phyloP scores from a whole-genome alignment of 2,329 filamentous ascomycete genomes.

The Neonectria faginata region DNA sequence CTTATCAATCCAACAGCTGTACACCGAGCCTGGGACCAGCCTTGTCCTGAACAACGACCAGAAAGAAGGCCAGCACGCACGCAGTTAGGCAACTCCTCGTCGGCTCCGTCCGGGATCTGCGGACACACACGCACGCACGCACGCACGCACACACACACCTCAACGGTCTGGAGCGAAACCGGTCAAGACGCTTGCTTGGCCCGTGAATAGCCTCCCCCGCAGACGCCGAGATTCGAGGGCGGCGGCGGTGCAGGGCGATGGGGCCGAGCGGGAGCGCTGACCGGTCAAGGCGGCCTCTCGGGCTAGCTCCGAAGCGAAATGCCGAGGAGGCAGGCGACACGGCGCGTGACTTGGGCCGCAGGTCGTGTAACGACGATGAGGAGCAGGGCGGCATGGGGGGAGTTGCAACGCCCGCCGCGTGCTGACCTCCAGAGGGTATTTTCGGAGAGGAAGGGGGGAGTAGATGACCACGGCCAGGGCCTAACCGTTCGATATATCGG shows the following conservation, averaged over 20 bases:
- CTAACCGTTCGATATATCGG: conserved; percentile 38
- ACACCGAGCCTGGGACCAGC: neutral
- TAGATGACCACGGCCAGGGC: conserved; percentile 8
- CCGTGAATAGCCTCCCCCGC: conserved; percentile 20
- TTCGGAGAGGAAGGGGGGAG: conserved; percentile 11
- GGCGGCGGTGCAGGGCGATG: conserved; percentile 4
- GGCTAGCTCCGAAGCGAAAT: conserved; percentile 8
- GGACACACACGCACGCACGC: neutral
- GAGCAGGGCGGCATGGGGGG: conserved; percentile 12
- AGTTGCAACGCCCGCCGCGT: conserved; percentile 11
- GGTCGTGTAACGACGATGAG: conserved; percentile 36
- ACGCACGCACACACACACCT: neutral
- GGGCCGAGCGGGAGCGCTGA: conserved; percentile 8
- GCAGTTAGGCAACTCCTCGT: neutral
- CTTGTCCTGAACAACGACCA: conserved; percentile 1
- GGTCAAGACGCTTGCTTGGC: conserved; percentile 2
- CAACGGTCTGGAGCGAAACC: conserved; percentile 1
- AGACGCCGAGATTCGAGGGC: neutral
- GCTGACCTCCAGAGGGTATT: conserved; percentile 5
- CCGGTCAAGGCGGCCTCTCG: conserved; percentile 17
- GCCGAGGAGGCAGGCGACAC: conserved; percentile 15
- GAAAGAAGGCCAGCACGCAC: neutral
- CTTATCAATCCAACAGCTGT: conserved; percentile 3
- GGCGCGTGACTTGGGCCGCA: conserved; percentile 27
- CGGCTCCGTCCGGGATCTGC: conserved; percentile 3